A percentile compares a stretch with the other conserved stretches of the same genome.
phyloP scores from a whole-genome alignment of 208 protist genomes.

The Vickermania ingenoplastis region DNA sequence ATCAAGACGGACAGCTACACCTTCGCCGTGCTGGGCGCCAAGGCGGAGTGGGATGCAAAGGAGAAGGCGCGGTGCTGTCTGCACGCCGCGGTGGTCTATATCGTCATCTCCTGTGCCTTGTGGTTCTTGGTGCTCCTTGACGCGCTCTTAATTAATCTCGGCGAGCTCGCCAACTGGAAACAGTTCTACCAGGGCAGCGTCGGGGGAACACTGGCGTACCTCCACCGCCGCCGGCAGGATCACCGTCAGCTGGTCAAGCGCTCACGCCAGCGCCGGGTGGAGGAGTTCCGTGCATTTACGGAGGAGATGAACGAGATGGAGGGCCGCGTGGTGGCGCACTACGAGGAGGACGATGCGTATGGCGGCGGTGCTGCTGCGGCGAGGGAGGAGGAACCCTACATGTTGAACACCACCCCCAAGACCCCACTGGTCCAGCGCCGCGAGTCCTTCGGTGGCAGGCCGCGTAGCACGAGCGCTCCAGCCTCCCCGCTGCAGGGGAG shows the following conservation, averaged over 20 bases:
- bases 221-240: not conserved
- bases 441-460: too few relatives aligned
- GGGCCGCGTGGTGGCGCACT: not conserved
- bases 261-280: not conserved
- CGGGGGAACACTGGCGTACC: not conserved
- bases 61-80: slow-evolving; percentile 40
- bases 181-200: not conserved
- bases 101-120: slow-evolving; percentile 22
- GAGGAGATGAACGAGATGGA: not conserved
- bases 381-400: too few relatives aligned
- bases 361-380: too few relatives aligned
- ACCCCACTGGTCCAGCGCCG: too few relatives aligned
- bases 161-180: not conserved
- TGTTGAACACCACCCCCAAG: too few relatives aligned
- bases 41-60: slow-evolving; percentile 39
- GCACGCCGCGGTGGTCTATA: slow-evolving; percentile 42
- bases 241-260: not conserved
- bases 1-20: slow-evolving; percentile 35
- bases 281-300: not conserved
- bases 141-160: not conserved
- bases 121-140: slow-evolving; percentile 11
- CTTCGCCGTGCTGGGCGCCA: slow-evolving; percentile 51
- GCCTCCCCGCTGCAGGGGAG: too few relatives aligned
- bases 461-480: too few relatives aligned
- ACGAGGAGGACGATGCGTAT: too few relatives aligned